Conservation (phyloP, 2,329 filamentous ascomycete species). For the Penicillium fuscoglaucum region DNA sequence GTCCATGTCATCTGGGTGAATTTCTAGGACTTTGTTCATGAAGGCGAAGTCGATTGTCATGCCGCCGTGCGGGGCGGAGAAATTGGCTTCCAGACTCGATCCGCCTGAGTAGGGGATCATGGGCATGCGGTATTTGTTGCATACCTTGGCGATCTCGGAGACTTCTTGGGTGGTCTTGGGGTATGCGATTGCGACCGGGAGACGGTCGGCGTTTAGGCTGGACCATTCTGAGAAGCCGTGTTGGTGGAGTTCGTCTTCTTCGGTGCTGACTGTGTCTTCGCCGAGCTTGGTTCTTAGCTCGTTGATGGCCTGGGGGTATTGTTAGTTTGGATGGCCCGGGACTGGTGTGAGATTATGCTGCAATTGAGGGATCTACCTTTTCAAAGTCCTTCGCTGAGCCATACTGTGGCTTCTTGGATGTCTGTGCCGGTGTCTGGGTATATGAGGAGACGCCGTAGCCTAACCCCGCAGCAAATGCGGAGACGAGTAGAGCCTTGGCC, state of each 20-base stretch:
- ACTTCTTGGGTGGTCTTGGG: constrained; percentile 66
- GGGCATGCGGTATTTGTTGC: constrained; percentile 75
- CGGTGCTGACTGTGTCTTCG: constrained; percentile 62
- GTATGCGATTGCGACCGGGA: constrained; percentile 66
- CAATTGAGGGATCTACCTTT: constrained; percentile 31
- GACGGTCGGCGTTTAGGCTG: constrained; percentile 62
- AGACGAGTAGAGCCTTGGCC: constrained; percentile 49
- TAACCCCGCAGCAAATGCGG: constrained; percentile 52
- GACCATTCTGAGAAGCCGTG: constrained; percentile 74
- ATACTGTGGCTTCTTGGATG: constrained; percentile 35
- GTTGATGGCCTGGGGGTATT: constrained; percentile 50
- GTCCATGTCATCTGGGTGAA: constrained; percentile 88
- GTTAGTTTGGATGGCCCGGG: background rate
- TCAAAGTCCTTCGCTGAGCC: constrained; percentile 42
- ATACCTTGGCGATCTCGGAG: constrained; percentile 65
- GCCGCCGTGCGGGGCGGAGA: constrained; percentile 81
- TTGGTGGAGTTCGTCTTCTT: constrained; percentile 62
- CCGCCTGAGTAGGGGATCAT: constrained; percentile 87
- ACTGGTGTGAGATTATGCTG: background rate
- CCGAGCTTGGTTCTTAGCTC: constrained; percentile 57
- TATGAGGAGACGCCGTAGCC: constrained; percentile 54
- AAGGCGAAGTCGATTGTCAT: constrained; percentile 85
- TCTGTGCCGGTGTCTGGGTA: constrained; percentile 29
- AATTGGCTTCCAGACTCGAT: constrained; percentile 84
- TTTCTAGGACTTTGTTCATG: constrained; percentile 78